A percentile compares a stretch with the other conserved stretches of the same genome.
Conservation (phyloP, 2,329 filamentous ascomycete species). For the Ilyonectria mors-panacis region DNA sequence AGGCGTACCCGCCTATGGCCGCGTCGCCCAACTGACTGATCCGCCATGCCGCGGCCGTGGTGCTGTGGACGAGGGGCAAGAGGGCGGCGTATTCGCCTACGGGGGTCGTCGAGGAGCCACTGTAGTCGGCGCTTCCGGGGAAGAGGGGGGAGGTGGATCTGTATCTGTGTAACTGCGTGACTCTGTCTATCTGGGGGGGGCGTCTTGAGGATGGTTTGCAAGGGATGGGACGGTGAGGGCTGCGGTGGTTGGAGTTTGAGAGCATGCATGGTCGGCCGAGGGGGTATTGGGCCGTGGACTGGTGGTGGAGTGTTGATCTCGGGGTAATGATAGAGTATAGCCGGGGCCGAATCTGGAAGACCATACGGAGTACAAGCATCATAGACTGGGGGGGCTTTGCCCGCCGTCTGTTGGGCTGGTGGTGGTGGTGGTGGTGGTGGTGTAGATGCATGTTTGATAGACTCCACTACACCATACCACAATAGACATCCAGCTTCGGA, state of each 20-base stretch:
- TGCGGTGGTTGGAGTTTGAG: not conserved
- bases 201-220: conserved; percentile 14
- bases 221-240: not conserved
- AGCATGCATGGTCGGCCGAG: not conserved
- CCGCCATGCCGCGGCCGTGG: conserved; percentile 44
- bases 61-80: conserved; percentile 50
- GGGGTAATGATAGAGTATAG: not conserved
- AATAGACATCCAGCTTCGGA: not conserved
- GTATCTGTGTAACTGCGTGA: not conserved
- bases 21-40: conserved; percentile 59
- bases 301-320: not conserved
- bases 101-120: conserved; percentile 50
- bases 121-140: conserved; percentile 26
- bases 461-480: not conserved
- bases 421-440: not conserved
- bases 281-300: not conserved
- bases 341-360: not conserved
- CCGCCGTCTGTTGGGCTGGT: not conserved
- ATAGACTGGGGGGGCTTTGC: not conserved
- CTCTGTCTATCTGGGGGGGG: not conserved
- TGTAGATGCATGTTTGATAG: not conserved
- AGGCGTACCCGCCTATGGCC: conserved; percentile 76
- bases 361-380: not conserved
- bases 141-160: not conserved
- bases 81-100: conserved; percentile 48